Conservation (phyloP, 257 asterid species). For the Solanum boliviense region DNA sequence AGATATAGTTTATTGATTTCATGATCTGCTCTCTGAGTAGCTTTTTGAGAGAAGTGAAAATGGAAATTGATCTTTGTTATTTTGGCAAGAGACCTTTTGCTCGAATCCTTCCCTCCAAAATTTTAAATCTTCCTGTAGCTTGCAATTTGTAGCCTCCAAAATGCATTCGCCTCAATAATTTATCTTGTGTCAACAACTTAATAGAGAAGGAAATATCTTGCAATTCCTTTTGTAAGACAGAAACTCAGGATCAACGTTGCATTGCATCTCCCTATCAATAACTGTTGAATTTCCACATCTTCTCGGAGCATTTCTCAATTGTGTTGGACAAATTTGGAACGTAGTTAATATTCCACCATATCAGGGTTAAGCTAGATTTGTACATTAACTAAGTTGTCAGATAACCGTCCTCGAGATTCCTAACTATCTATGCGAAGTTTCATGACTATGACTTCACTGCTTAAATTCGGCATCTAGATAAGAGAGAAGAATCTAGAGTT, state of each 20-base stretch:
- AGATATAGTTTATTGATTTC: neutral
- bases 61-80: neutral
- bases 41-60: neutral
- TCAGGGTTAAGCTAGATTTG: neutral
- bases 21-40: neutral
- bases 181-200: neutral
- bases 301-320: neutral
- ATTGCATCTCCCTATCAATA: neutral
- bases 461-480: no score
- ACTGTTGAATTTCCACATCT: neutral
- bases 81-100: neutral
- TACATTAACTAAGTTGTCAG: neutral
- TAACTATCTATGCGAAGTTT: neutral
- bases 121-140: neutral
- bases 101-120: neutral
- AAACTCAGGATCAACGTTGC: neutral
- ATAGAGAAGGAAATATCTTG: neutral
- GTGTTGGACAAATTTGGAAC: neutral
- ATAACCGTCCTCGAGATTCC: neutral
- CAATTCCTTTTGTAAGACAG: neutral
- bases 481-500: no score
- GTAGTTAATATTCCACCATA: neutral
- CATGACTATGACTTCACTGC: no score
- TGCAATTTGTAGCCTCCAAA: neutral
- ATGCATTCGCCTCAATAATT: neutral